Evolutionary conservation across 2,329 filamentous ascomycete genomes (phyloP), one percentile per base, ranked within the genome.

Genomic region (Exophiala lecanii-corni): DNA sequence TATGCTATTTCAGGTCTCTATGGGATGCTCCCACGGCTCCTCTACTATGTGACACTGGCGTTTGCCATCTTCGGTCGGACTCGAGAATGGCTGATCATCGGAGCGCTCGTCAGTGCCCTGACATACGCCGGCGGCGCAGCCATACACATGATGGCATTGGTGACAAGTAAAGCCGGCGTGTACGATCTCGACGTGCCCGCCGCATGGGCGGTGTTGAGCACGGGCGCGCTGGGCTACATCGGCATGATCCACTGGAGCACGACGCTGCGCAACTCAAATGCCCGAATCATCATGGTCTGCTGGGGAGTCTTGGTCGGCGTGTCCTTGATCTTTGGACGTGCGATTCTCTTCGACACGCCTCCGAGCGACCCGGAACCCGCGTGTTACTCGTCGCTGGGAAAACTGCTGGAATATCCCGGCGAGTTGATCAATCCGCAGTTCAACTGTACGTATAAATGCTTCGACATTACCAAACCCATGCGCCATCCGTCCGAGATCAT

Each of bases 51-150:
- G 16, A 55, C 56, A 5, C 54, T 60, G 5, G 36, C 58, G 15
- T 53, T 59, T 33, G 56, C 55, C 13, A 57, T 60, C 37, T 49
- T 59, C 34, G 56, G 55, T 17, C 49, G 52, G 7, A 47, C 47
- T n/a, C 51, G 52, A n/a, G 53, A 49, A 51, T 60, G 57, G 57
- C 54, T 60, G 30, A 53, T 59, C 36, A 50, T 57, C 16, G 57
- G 57, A 9, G 58, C 57, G 28, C 51, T 59, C 26, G 56, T 55
- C 10, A 57, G 55, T 34, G 58, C 57, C 1, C 41, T 60, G 28
- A 54, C 55, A 9, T 60, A 59, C 30, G 52, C 57, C 2, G 57
- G 55, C 3, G 50, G 54, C 3, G 43, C 56, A n/a, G 48, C 58
- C 10, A 55, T 60, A 4, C 58, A 60, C 30, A 50, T 55, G 41